Evolutionary conservation across 1,284 basidiomycete genomes (phyloP), one percentile per base, ranked within the genome.

Genomic region (Ceratobasidium sp.): DNA sequence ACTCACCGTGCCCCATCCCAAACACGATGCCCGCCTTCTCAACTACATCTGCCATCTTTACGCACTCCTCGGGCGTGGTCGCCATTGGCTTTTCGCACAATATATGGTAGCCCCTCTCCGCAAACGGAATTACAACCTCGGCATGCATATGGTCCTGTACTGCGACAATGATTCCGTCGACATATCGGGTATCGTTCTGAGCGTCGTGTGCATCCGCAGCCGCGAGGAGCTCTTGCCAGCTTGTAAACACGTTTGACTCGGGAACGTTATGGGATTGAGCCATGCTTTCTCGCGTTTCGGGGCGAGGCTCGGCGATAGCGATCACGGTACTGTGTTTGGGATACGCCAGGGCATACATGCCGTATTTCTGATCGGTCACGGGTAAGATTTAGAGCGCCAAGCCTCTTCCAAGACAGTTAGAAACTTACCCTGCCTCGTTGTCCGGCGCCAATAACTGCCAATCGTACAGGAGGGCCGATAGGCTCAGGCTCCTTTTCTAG

Each of bases 11-110:
- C 0, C 95, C 93, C 88, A 95, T 91, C 26, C 93, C 95, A 86
- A 96, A 96, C 79, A 96, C 92, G 68, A 91, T 87, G 0, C 78
- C 89, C 2, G 91, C 89, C 46, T 91, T 88, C 83, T 90, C 90
- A 33, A 96, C 88, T 0, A 91, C 92, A 61, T 87, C 87, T 79
- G 94, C 91, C 87, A 96, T 96, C 83, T 86, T 87, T 70, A 96
- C 84, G 80, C 95, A 94, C 80, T 95, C 94, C 69, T 88, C 86
- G 53, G 94, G 83, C 73, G 84, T 89, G 1, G 94, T 95, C 0
- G 94, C 94, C 93, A 97, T 95, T 0, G 95, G 95, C 84, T 96
- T 97, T 88, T 97, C 95, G 84, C 95, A 95, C 40, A 97, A 87
- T 77, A 97, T 94, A 83, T 95, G 91, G 83, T 96, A 96, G 0